phyloP scores from a whole-genome alignment of 2,329 filamentous ascomycete genomes.

The Akanthomyces uredinophilus region DNA sequence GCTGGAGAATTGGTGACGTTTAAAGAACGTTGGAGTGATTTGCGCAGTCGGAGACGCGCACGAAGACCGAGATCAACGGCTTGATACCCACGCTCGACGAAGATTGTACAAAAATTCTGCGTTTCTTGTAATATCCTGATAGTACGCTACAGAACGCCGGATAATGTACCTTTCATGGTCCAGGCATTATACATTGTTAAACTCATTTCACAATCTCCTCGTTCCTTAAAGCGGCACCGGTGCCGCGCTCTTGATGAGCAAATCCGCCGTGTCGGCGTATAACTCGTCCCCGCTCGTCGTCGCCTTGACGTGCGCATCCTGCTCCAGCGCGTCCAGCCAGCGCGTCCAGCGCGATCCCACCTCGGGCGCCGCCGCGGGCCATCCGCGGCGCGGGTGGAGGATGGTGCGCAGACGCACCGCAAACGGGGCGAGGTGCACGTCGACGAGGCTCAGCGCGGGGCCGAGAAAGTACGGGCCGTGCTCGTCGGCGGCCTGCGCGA shows the following conservation, averaged over 20 bases:
- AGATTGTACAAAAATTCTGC: neutral
- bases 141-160: neutral
- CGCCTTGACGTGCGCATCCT: conserved; percentile 54
- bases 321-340: conserved; percentile 68
- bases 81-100: conserved; percentile 1
- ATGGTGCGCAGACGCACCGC: conserved; percentile 63
- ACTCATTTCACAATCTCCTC: neutral
- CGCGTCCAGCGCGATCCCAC: conserved; percentile 57
- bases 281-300: conserved; percentile 60
- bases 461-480: conserved; percentile 65
- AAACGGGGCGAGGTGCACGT: conserved; percentile 73
- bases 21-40: conserved; percentile 36
- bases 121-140: neutral
- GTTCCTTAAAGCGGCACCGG: neutral
- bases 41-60: conserved; percentile 25
- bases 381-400: conserved; percentile 58
- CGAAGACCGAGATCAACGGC: neutral
- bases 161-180: neutral
- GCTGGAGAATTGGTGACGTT: conserved; percentile 42
- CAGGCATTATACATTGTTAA: neutral
- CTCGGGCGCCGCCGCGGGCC: conserved; percentile 42
- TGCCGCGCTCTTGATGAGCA: conserved; percentile 28
- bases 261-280: conserved; percentile 54
- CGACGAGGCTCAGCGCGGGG: conserved; percentile 54
- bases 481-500: conserved; percentile 45